Evolutionary conservation across 2,329 filamentous ascomycete species (phyloP).

Genomic region (Aspergillus udagawae): DNA sequence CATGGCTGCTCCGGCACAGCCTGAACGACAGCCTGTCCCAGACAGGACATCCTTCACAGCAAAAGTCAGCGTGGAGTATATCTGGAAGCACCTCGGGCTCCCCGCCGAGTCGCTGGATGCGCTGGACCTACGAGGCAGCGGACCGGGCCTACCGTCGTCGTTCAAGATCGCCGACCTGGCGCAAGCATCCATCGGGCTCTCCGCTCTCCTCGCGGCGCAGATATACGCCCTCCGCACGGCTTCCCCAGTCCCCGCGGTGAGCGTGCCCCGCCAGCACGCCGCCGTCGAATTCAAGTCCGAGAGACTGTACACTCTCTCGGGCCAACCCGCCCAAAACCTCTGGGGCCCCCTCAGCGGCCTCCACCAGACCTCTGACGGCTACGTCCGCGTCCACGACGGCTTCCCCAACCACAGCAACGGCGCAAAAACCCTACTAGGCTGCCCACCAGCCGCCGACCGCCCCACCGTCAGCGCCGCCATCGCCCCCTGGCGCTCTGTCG

Average conservation of each 20-base stretch:
- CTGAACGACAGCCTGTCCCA: not conserved
- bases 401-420: constrained; percentile 51
- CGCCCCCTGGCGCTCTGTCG: constrained; percentile 40
- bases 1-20: not conserved
- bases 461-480: constrained; percentile 39
- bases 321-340: constrained; percentile 25
- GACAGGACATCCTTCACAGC: constrained; percentile 2
- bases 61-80: constrained; percentile 9
- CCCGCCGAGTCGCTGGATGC: constrained; percentile 13
- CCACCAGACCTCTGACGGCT: constrained; percentile 49
- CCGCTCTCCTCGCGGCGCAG: constrained; percentile 49
- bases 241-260: constrained; percentile 33
- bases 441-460: constrained; percentile 31
- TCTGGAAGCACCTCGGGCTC: constrained; percentile 17
- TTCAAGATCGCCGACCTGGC: constrained; percentile 54
- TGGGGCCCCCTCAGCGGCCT: constrained; percentile 50
- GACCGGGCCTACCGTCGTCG: constrained; percentile 42
- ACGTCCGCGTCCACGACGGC: constrained; percentile 53
- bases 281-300: constrained; percentile 53
- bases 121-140: constrained; percentile 11
- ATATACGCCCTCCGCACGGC: constrained; percentile 37
- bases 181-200: constrained; percentile 50
- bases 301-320: constrained; percentile 45
- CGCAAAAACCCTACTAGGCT: constrained; percentile 42
- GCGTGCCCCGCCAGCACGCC: constrained; percentile 46